phyloP scores from a whole-genome alignment of 306 rosid species.

The Crotalaria pallida region DNA sequence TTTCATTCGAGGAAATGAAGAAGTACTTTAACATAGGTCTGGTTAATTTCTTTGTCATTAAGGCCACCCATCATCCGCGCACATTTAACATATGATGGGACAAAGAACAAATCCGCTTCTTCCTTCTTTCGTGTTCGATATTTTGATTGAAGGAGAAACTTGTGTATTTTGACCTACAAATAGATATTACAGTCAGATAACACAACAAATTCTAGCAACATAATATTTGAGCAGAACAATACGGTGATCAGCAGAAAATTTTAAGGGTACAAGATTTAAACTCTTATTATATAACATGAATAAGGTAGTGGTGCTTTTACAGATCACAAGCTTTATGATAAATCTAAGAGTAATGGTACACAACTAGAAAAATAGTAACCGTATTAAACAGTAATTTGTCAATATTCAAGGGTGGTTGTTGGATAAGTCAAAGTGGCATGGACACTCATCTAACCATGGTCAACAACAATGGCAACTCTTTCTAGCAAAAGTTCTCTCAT shows the following conservation, averaged over 20 bases:
- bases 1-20: slow-evolving; percentile 1
- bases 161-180: slow-evolving; percentile 88
- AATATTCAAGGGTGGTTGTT: background rate
- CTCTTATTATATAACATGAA: background rate
- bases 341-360: background rate
- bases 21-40: slow-evolving; percentile 60
- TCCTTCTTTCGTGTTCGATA: slow-evolving; percentile 69
- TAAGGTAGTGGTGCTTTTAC: background rate
- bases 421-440: background rate
- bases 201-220: background rate
- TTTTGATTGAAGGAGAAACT: slow-evolving; percentile 56
- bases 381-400: background rate
- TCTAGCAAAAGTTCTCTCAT: background rate
- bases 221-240: background rate
- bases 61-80: slow-evolving; percentile 92
- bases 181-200: background rate
- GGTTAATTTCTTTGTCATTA: slow-evolving; percentile 75
- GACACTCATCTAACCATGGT: background rate
- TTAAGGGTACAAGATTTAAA: background rate
- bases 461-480: background rate
- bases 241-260: background rate
- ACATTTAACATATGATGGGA: slow-evolving; percentile 83
- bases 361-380: background rate
- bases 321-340: background rate
- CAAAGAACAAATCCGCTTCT: slow-evolving; percentile 90